Evolutionary conservation across 1,139 yeast genomes (phyloP).

Genomic region (Suhomyces anneliseae): DNA sequence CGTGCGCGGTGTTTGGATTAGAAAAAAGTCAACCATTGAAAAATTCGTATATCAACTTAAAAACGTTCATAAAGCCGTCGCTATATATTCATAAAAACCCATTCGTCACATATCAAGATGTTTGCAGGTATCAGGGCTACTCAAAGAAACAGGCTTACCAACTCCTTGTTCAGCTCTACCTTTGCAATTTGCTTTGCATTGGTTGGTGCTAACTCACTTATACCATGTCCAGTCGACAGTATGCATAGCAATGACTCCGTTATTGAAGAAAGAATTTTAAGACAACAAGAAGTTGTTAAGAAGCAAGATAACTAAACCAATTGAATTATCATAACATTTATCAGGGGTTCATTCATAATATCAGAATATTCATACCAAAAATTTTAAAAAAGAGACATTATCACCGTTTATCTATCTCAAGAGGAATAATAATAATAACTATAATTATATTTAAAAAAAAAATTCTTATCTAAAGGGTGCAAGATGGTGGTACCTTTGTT

Average conservation of each 20-base stretch:
- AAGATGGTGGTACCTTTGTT: no score
- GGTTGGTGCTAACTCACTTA: constrained; percentile 65
- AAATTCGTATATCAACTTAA: constrained; percentile 2
- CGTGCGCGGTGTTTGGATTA: constrained; percentile 3
- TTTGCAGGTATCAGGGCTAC: constrained; percentile 49
- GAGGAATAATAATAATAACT: no score
- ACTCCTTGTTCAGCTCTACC: constrained; percentile 72
- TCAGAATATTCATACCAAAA: no score
- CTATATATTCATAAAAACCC: not conserved
- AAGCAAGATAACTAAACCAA: not conserved
- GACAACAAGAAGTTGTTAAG: constrained; percentile 10
- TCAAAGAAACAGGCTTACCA: constrained; percentile 56
- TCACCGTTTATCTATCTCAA: no score
- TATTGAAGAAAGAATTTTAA: constrained; percentile 28
- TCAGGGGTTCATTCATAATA: no score
- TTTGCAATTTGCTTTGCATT: constrained; percentile 68
- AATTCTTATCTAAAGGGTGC: no score
- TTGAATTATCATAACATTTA: no score
- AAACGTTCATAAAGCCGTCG: not conserved
- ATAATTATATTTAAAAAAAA: no score
- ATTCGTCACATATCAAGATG: constrained; percentile 15
- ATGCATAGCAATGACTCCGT: constrained; percentile 46
- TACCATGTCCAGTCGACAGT: constrained; percentile 75
- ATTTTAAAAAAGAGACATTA: no score
- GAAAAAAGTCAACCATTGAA: not conserved